A percentile compares a stretch with the other conserved stretches of the same genome.
Conservation (phyloP, 2,329 filamentous ascomycete genomes). For the Fusarium lateritium region DNA sequence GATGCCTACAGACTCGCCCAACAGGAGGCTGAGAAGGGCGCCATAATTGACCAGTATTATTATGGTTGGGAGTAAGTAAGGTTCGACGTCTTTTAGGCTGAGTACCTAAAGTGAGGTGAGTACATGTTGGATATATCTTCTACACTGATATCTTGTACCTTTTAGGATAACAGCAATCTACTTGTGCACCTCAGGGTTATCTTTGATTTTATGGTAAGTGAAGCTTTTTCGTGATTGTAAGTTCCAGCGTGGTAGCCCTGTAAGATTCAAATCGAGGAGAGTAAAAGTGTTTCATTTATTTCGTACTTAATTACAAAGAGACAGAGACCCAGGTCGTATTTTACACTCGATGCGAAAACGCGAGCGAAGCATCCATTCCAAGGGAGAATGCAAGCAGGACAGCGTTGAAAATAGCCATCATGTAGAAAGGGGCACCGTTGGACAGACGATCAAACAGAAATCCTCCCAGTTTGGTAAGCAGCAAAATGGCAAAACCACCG, state of each 20-base stretch:
- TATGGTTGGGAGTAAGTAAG: neutral
- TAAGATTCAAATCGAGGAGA: neutral
- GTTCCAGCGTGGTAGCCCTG: neutral
- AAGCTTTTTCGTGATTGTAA: neutral
- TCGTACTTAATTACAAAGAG: constrained; percentile 26
- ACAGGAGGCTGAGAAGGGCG: too few relatives aligned
- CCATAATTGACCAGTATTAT: too few relatives aligned
- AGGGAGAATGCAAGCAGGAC: constrained; percentile 73
- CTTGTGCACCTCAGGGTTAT: neutral
- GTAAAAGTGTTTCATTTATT: constrained; percentile 34
- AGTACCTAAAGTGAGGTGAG: constrained; percentile 3
- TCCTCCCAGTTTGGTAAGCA: constrained; percentile 93
- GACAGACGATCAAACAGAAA: constrained; percentile 84
- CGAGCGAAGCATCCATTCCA: constrained; percentile 63
- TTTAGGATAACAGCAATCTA: neutral
- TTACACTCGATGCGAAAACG: constrained; percentile 51
- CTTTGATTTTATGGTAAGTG: neutral
- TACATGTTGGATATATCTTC: constrained; percentile 7
- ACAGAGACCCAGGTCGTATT: neutral
- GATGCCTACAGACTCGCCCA: neutral
- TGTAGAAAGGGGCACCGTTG: constrained; percentile 87
- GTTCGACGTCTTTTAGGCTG: neutral
- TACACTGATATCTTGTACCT: constrained; percentile 1
- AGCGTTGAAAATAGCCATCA: constrained; percentile 92
- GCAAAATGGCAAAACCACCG: constrained; percentile 88